Evolutionary conservation across 2,329 filamentous ascomycete species (phyloP), one percentile per base, ranked within the genome.

Genomic region (Calonectria crousiana): DNA sequence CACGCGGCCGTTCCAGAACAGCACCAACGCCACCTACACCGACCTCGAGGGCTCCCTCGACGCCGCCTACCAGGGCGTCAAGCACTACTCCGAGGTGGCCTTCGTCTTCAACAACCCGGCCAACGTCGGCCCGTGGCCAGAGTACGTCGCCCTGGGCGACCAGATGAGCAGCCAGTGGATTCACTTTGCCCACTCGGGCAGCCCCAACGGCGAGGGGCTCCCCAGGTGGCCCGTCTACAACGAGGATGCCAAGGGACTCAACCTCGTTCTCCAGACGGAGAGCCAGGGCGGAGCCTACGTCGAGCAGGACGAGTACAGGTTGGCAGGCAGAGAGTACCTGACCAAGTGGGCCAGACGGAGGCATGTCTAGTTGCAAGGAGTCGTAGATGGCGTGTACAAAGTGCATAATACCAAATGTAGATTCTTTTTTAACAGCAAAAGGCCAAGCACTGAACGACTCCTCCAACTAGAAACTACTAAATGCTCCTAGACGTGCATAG

Each of bases 101-200:
- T 62, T 62, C 5, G 56, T 62, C 56, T 62, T 62, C 34, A 62
- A 62, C 36, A 62, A 62, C 56, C 56, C 56, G 3, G 18, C 34
- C 56, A 18, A 62, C 23, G 36, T 62, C 56, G 56, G 56, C 8
- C 34, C 56, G 36, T 62, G 56, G 56, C 56, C 56, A 3, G 56
- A 62, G 32, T 62, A 62, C 34, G 36, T 28, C 10, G 56, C 56
- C n/a, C 56, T 62, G 14, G 41, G 56, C 23, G 34, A 41, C 34
- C 23, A 62, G 26, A 62, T 62, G 56, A 62, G 56, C 56, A 62
- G 56, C 36, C 56, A 62, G 36, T 62, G 56, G 56, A 62, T 62
- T 23, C 56, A 62, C 20, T 62, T 62, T 14, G 56, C 20, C 10
- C 56, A 62, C 56, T 62, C 56, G 13, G 56, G 56, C 16, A 38